These are phyloP conservation scores for Globomyces pollinis-pini DNA, from an alignment of 192 early-diverging fungal species.

Conservation along the genomic window DNA sequence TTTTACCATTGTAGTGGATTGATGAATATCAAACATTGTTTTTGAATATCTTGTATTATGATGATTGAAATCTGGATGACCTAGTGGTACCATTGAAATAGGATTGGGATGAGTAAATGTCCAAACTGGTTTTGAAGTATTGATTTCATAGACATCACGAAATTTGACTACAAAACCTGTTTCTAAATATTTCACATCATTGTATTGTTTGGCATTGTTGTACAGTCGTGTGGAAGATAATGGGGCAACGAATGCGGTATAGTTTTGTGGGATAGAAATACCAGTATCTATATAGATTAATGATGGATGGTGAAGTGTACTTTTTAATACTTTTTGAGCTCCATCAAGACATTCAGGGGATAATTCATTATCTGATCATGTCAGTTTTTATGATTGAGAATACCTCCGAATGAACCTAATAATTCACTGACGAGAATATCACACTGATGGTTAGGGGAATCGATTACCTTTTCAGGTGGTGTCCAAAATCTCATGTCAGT, in stretches of 20 bases:
- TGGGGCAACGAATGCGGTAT: slow-evolving; percentile 79
- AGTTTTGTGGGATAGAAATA: slow-evolving; percentile 84
- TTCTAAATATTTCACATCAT: slow-evolving; percentile 64
- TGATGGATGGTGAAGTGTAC: slow-evolving; percentile 21
- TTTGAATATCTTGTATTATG: slow-evolving; percentile 66
- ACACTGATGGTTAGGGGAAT: slow-evolving; percentile 8
- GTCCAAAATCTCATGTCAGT: slow-evolving; percentile 87
- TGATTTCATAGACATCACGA: slow-evolving; percentile 58
- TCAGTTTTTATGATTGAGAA: background rate
- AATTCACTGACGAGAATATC: slow-evolving; percentile 96
- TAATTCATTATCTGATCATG: slow-evolving; percentile 95
- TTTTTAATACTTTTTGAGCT: slow-evolving; percentile 70
- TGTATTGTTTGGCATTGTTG: slow-evolving; percentile 60
- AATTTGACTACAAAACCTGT: slow-evolving; percentile 99
- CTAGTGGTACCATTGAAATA: slow-evolving; percentile 5
- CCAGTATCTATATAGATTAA: slow-evolving; percentile 47
- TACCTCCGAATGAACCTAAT: slow-evolving; percentile 83
- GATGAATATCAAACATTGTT: slow-evolving; percentile 43
- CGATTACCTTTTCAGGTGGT: slow-evolving; percentile 52
- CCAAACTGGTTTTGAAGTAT: slow-evolving; percentile 70
- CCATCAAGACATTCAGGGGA: slow-evolving; percentile 98
- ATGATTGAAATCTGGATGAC: slow-evolving; percentile 51
- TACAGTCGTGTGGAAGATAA: slow-evolving; percentile 80
- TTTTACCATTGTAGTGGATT: slow-evolving; percentile 50
- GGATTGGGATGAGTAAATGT: slow-evolving; percentile 64